phyloP scores from a whole-genome alignment of 106 monocot genomes.

The Hemerocallis citrina region DNA sequence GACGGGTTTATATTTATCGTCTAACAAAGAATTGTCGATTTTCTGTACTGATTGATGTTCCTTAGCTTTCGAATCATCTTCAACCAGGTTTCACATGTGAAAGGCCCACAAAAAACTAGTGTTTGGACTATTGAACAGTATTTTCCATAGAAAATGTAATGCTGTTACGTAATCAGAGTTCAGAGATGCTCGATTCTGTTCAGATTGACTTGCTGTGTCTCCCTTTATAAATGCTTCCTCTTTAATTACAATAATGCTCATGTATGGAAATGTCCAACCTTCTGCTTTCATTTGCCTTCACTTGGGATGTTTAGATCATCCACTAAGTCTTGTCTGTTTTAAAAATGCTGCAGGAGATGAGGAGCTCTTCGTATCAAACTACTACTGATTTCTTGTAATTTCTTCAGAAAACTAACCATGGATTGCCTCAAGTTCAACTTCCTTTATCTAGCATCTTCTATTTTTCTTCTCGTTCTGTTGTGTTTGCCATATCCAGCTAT shows the following conservation, averaged over 20 bases:
- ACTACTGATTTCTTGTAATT: not conserved
- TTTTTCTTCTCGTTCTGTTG: conserved; percentile 17
- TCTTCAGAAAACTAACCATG: conserved; percentile 21
- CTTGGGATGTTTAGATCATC: not conserved
- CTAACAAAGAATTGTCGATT: too few relatives aligned
- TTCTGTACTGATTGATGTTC: too few relatives aligned
- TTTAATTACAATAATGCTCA: not conserved
- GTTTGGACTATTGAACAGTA: too few relatives aligned
- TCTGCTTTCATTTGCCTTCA: not conserved
- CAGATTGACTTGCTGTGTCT: not conserved
- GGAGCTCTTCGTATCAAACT: not conserved
- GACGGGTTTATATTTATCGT: too few relatives aligned
- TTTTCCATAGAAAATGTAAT: too few relatives aligned
- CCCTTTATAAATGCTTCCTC: not conserved
- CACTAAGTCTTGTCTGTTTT: conserved; percentile 6
- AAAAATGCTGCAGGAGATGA: conserved; percentile 11
- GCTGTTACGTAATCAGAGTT: too few relatives aligned
- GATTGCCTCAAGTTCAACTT: conserved; percentile 17
- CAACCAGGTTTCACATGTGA: too few relatives aligned
- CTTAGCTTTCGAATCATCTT: too few relatives aligned
- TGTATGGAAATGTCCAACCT: not conserved
- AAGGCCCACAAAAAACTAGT: too few relatives aligned
- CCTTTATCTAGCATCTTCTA: conserved; percentile 1
- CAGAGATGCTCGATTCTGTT: conserved; percentile 3
- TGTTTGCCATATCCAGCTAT: conserved; percentile 16